phyloP scores from a whole-genome alignment of 129 eudicot species.

The Centrapalus pauciflorus region DNA sequence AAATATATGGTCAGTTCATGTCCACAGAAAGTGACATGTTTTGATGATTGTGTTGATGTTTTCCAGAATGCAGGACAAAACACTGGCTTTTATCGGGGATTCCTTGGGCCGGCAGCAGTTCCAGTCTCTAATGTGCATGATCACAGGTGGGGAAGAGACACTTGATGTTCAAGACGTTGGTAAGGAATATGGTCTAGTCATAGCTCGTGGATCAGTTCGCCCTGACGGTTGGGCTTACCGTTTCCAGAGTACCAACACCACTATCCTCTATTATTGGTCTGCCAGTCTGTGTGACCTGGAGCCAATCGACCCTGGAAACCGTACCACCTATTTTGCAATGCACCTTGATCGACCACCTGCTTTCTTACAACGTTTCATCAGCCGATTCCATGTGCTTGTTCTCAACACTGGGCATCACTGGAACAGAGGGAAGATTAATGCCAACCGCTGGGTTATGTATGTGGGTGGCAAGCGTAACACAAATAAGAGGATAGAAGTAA shows the following conservation, averaged over 20 bases:
- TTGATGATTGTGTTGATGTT: conserved; percentile 11
- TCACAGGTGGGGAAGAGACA: conserved; percentile 65
- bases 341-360: conserved; percentile 87
- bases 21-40: neutral
- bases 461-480: conserved; percentile 65
- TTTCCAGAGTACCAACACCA: conserved; percentile 65
- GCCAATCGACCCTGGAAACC: conserved; percentile 41
- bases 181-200: conserved; percentile 62
- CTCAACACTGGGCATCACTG: conserved; percentile 96
- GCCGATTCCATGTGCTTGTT: conserved; percentile 54
- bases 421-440: conserved; percentile 83
- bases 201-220: conserved; percentile 52
- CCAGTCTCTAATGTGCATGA: conserved; percentile 92
- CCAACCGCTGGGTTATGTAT: conserved; percentile 81
- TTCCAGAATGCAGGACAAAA: conserved; percentile 76
- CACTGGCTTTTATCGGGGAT: conserved; percentile 91
- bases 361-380: conserved; percentile 51
- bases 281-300: conserved; percentile 76
- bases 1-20: neutral
- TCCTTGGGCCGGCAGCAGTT: conserved; percentile 91
- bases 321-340: conserved; percentile 52
- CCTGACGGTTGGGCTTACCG: conserved; percentile 96
- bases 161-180: conserved; percentile 78
- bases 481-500: conserved; percentile 41
- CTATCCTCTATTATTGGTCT: conserved; percentile 90